Evolutionary conservation across 2,329 filamentous ascomycete species (phyloP).

Genomic region (Teratosphaeria destructans): DNA sequence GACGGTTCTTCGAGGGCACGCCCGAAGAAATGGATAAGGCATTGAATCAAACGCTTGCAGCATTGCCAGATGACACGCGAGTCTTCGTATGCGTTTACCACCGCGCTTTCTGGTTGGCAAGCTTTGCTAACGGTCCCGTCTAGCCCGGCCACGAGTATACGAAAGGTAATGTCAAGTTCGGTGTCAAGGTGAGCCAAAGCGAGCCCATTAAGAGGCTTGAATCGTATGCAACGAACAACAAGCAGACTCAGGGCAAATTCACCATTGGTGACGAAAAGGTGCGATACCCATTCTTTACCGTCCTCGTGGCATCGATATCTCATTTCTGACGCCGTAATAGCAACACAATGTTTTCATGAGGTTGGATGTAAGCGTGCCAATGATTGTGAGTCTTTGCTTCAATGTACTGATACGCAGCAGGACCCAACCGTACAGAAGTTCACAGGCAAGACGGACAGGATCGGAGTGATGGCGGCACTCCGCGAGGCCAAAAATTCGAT

Average conservation of each 20-base stretch:
- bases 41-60: constrained; percentile 71
- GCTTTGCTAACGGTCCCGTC: neutral
- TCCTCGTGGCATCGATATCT: neutral
- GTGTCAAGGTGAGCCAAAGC: constrained; percentile 59
- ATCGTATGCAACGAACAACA: constrained; percentile 65
- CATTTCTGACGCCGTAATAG: constrained; percentile 32
- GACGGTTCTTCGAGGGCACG: constrained; percentile 89
- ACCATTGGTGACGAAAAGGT: constrained; percentile 98
- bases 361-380: constrained; percentile 50
- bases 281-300: constrained; percentile 5
- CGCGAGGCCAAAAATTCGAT: constrained; percentile 75
- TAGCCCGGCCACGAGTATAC: constrained; percentile 96
- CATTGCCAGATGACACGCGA: constrained; percentile 78
- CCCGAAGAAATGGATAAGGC: constrained; percentile 87
- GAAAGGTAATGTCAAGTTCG: constrained; percentile 90
- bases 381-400: neutral
- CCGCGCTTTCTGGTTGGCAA: neutral
- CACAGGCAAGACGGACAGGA: constrained; percentile 68
- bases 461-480: constrained; percentile 75
- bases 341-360: constrained; percentile 96
- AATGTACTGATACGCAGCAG: constrained; percentile 14
- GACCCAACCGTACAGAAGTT: constrained; percentile 76
- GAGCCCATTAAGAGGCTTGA: constrained; percentile 68
- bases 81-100: constrained; percentile 59
- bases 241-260: constrained; percentile 87